A percentile compares a stretch with the other conserved stretches of the same genome.
These are phyloP conservation scores for Clavispora fructus DNA, from an alignment of 805 yeast species.

Conservation along the genomic window DNA sequence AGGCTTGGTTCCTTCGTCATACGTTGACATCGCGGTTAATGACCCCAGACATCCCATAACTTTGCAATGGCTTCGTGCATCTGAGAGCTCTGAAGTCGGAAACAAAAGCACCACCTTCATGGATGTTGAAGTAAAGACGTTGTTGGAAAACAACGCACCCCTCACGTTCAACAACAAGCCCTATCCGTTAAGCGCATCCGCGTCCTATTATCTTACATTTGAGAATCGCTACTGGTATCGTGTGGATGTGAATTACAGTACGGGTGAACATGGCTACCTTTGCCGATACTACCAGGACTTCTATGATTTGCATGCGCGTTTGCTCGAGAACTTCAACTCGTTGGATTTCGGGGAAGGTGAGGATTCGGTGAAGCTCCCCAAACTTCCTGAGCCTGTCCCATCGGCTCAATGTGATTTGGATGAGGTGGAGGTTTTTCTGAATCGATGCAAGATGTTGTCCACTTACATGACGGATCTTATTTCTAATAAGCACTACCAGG, in stretches of 20 bases:
- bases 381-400: constrained; percentile 45
- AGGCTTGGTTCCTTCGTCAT: constrained; percentile 50
- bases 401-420: constrained; percentile 17
- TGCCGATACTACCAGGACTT: constrained; percentile 51
- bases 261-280: constrained; percentile 33
- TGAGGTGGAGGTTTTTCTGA: constrained; percentile 11
- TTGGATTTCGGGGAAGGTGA: constrained; percentile 3
- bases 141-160: constrained; percentile 15
- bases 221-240: constrained; percentile 50
- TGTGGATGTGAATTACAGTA: constrained; percentile 34
- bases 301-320: constrained; percentile 38
- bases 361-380: constrained; percentile 25
- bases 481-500: constrained; percentile 25
- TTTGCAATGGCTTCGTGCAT: constrained; percentile 28
- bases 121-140: constrained; percentile 23
- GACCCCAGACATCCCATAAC: constrained; percentile 36
- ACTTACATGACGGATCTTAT: constrained; percentile 33
- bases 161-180: constrained; percentile 26
- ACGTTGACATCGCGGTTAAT: constrained; percentile 43
- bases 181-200: constrained; percentile 31
- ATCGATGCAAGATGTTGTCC: constrained; percentile 37
- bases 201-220: constrained; percentile 34
- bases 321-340: constrained; percentile 18
- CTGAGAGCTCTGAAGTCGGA: background rate
- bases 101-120: constrained; percentile 14